Conservation (phyloP, 2,329 filamentous ascomycete genomes). For the Fusarium staphyleae region DNA sequence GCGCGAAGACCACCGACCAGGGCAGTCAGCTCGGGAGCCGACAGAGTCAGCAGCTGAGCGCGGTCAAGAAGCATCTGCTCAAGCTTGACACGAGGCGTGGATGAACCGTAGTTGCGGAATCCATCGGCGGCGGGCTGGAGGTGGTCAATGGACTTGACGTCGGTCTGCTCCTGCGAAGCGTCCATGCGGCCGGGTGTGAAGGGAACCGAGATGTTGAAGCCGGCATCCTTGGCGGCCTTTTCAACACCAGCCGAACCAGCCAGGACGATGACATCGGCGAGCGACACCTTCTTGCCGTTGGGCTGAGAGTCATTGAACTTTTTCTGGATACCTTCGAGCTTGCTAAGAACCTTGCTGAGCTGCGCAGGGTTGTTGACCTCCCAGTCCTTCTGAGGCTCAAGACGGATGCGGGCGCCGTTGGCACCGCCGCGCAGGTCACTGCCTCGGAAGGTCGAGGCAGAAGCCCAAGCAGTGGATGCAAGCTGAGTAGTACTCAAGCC, state of each 20-base stretch:
- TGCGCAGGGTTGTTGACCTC: slow-evolving; percentile 75
- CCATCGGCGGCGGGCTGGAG: slow-evolving; percentile 74
- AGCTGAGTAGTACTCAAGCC: slow-evolving; percentile 67
- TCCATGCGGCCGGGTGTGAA: slow-evolving; percentile 78
- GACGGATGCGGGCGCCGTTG: slow-evolving; percentile 79
- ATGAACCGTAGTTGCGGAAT: slow-evolving; percentile 80
- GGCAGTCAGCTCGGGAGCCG: slow-evolving; percentile 73
- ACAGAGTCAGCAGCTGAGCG: slow-evolving; percentile 73
- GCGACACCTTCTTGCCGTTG: slow-evolving; percentile 71
- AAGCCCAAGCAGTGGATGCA: slow-evolving; percentile 71
- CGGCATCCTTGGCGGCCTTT: slow-evolving; percentile 67
- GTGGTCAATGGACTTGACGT: slow-evolving; percentile 67
- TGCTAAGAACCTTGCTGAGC: slow-evolving; percentile 65
- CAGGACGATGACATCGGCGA: slow-evolving; percentile 81
- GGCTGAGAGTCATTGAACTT: slow-evolving; percentile 64
- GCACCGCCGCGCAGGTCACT: slow-evolving; percentile 83
- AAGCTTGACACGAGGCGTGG: slow-evolving; percentile 64
- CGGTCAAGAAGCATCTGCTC: slow-evolving; percentile 77
- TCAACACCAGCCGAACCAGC: slow-evolving; percentile 74
- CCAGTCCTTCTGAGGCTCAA: slow-evolving; percentile 76
- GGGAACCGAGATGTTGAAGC: slow-evolving; percentile 63
- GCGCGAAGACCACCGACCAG: slow-evolving; percentile 76
- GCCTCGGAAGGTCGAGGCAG: slow-evolving; percentile 75
- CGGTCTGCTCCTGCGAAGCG: slow-evolving; percentile 75
- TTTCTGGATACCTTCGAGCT: slow-evolving; percentile 70